Base-by-base conservation (phyloP, 179 eudicot genomes). In the Beta corolliflora region DNA sequence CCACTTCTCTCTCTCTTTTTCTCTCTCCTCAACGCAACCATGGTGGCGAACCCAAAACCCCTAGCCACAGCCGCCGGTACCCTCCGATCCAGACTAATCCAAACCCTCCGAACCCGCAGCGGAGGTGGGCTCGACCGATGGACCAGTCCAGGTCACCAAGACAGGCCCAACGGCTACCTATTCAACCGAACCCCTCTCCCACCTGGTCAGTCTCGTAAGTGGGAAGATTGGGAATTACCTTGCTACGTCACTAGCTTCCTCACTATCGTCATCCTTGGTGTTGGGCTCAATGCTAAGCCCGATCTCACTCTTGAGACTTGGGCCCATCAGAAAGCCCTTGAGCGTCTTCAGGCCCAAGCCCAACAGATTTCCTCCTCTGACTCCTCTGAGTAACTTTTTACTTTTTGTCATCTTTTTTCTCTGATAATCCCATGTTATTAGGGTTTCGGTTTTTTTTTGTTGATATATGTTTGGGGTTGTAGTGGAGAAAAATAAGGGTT, bases 151-250 rank as follows among this genome's bases (percentile, higher is more conserved):
- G 98, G 98, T 44, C 97, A 93, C 89, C 98, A 95, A 80, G 97
- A 93, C 10, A 88, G 92, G 6, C 98, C 98, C 75, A 93, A 93
- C 79, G 98, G 98, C 3, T 93, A 90, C 89, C 87, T 94, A 87
- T 82, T 92, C 78, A 93, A 91, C 85, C 89, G 94, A 7, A 81
- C 91, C 0, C 98, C 98, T 14, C 85, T 81, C 4, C 93, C 97
- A 14, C 92, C 97, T 0, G 98, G 98, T 4, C 92, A 90, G 45
- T 76, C 94, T 9, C 83, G 98, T 5, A 90, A 91, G 63, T 95
- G 98, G 98, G 98, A 95, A 77, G 98, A 95, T 74, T 95, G 98
- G 97, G 98, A 95, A 78, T 86, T 95, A 1, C 98, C 98, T 10
- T 95, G 97, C 85, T 95, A 95, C 89, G 73, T 95, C 86, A 93